These are phyloP conservation scores for Didymellaceae sp. DNA, from an alignment of 2,329 filamentous ascomycete species.

Conservation along the genomic window DNA sequence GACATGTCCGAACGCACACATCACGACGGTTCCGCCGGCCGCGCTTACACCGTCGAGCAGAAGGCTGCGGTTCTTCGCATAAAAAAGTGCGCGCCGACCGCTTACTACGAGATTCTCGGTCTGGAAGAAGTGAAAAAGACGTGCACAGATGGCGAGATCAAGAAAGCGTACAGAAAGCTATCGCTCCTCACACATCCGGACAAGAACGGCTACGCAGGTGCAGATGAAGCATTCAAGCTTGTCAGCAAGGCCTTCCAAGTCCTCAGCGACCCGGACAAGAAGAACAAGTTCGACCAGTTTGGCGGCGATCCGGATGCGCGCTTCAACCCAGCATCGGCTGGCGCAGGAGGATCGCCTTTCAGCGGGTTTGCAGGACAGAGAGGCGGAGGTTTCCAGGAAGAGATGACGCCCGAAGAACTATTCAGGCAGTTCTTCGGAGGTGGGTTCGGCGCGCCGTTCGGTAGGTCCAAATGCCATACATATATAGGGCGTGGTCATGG, in stretches of 20 bases:
- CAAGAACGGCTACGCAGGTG: conserved; percentile 95
- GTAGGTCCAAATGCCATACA: conserved; percentile 51
- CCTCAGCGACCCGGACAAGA: conserved; percentile 91
- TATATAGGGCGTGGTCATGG: conserved; percentile 9
- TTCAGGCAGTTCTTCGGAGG: conserved; percentile 97
- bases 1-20: conserved; percentile 64
- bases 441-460: conserved; percentile 70
- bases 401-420: conserved; percentile 95
- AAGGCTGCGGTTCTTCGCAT: conserved; percentile 91
- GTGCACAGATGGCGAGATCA: conserved; percentile 83
- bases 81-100: conserved; percentile 79
- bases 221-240: conserved; percentile 99
- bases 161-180: conserved; percentile 96
- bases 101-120: conserved; percentile 94
- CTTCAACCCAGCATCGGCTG: conserved; percentile 68
- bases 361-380: conserved; percentile 63
- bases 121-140: conserved; percentile 69
- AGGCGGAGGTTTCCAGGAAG: conserved; percentile 78
- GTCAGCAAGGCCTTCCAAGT: conserved; percentile 93
- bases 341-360: conserved; percentile 64
- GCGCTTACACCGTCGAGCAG: conserved; percentile 86
- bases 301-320: conserved; percentile 91
- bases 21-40: conserved; percentile 77
- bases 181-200: conserved; percentile 95
- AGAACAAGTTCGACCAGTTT: conserved; percentile 83